Evolutionary conservation across 139 green algal genomes (phyloP), one percentile per base, ranked within the genome.

Genomic region (Tetradesmus obliquus): DNA sequence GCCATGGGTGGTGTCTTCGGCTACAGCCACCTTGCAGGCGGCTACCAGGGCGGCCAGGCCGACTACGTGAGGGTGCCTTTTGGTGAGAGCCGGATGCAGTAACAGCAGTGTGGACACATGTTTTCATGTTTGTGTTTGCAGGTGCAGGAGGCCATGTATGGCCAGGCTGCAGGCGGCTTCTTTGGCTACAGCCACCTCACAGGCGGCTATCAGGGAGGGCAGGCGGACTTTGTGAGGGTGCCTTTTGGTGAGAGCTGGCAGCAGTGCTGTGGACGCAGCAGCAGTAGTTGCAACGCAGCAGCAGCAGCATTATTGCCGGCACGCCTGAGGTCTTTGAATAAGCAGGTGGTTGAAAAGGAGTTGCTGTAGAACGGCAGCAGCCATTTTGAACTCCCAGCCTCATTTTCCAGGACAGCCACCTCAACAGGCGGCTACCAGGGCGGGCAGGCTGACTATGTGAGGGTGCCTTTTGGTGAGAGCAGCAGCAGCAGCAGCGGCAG

Each of bases 201-300:
- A 5, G 95, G 96, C 20, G 95, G 95, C 57, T 97, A 92, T 79
- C 91, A 94, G n/a, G 96, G 96, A 7, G 96, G 96, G 8, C 96
- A 98, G 94, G 96, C 96, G 0, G 96, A 97, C 85, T 97, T 94
- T 69, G 95, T 93, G 24, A 90, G 96, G 0, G 96, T 97, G 58
- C 96, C 95, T 0, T 94, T 96, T 83, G 96, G 93, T 96, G 91
- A 80, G 93, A 19, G 2, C 24, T 57, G 79, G 55, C 45, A 53
- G 9, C 66, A 79, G 51, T 8, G n/a, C 8, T 10, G 3, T 51
- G 32, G 45, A 32, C 32, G 19, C 79, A 17, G 74, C 74, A 82
- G 24, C 74, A 12, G 32, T 22, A 9, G 17, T 5, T 8, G 57
- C 54, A 17, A 45, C 32, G 22, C 22, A 88, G 20, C 22, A 74